These are phyloP conservation scores for Russula foetens DNA, from an alignment of 768 basidiomycete genomes.

Conservation along the genomic window DNA sequence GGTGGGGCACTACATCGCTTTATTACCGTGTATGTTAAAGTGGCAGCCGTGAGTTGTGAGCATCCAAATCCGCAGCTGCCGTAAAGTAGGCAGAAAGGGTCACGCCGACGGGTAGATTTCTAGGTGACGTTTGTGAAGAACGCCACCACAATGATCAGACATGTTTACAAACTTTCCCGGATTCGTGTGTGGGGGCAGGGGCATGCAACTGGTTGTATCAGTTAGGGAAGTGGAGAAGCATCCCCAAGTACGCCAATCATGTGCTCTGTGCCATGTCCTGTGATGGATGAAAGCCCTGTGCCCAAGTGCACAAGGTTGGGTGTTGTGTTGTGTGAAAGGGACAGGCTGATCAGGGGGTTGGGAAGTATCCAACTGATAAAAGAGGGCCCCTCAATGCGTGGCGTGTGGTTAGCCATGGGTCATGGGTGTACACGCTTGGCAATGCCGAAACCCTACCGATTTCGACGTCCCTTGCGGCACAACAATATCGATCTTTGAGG, in stretches of 20 bases:
- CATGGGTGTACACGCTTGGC: background rate
- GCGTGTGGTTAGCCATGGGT: background rate
- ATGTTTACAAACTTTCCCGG: no score
- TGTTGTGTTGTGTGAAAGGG: background rate
- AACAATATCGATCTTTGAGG: no score
- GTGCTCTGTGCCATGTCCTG: background rate
- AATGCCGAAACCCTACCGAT: background rate
- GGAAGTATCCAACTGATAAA: background rate
- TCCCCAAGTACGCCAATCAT: background rate
- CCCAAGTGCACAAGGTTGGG: background rate
- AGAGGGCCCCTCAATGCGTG: background rate
- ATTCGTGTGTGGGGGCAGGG: no score
- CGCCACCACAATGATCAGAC: no score
- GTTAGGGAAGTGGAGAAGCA: background rate
- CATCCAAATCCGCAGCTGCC: background rate
- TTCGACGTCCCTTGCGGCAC: no score
- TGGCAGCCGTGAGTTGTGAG: background rate
- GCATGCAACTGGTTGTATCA: no score
- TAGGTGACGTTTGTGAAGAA: no score
- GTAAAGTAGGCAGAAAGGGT: no score
- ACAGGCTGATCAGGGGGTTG: no score
- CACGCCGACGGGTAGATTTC: no score
- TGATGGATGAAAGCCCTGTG: background rate
- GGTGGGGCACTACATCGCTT: background rate
- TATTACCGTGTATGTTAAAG: background rate